Evolutionary conservation across 2,329 filamentous ascomycete species (phyloP), one percentile per base, ranked within the genome.

Genomic region (Nigrospora sphaerica): DNA sequence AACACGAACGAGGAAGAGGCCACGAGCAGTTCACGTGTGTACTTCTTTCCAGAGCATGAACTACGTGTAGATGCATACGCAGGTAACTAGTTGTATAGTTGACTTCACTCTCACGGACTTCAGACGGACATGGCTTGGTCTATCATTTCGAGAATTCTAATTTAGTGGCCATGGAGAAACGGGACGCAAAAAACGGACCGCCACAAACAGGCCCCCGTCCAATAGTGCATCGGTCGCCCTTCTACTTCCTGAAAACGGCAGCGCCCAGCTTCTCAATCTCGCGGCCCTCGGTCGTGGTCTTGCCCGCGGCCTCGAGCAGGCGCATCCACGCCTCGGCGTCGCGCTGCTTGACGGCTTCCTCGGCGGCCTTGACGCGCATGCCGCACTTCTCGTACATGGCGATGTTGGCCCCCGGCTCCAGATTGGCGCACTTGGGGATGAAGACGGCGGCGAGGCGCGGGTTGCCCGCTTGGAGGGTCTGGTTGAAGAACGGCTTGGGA

Each of bases 361-460:
- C 91, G 4, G 86, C 93, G 3, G 93, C 93, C 68, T 88, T 90
- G 28, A 86, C 78, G 39, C 89, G 74, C 82, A 95, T 80, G 16
- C 92, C 92, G 64, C 93, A 97, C 69, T 95, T 95, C 57, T 95
- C 83, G 78, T 91, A 98, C 92, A 98, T 96, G 54, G 85, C 80
- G 46, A 95, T 84, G 4, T 84, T 74, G 57, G 90, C 86, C 3
- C 80, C 76, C 1, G 78, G 72, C 39, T 83, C 77, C 40, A 95
- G 63, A 46, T 75, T 74, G 14, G 83, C 85, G 70, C 91, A 96
- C 66, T 97, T 97, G 3, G 88, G 83, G 44, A 97, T 82, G 66
- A 96, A 97, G 6, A 81, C 65, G 1, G 85, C 80, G 1, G 93
- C 93, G 14, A 95, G 75, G 50, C 91, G 86, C 6, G 88, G 85